Evolutionary conservation across 2,329 filamentous ascomycete genomes (phyloP).

Genomic region (Periconia sp.): DNA sequence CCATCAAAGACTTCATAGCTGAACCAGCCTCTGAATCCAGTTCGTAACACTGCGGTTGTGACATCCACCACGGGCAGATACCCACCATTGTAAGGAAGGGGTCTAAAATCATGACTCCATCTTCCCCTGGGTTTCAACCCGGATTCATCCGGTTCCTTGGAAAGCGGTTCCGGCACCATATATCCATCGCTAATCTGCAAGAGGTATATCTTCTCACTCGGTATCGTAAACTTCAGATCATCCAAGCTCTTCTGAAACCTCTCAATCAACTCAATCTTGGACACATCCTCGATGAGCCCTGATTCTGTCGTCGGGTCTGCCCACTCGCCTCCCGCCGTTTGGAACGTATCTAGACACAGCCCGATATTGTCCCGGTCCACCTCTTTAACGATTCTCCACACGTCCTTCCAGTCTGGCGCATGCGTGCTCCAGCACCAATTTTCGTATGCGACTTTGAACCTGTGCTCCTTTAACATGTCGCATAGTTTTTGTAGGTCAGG

Average conservation of each 20-base stretch:
- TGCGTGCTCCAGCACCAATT: conserved; percentile 82
- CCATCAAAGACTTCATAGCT: conserved; percentile 72
- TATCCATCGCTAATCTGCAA: conserved; percentile 78
- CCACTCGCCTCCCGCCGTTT: conserved; percentile 72
- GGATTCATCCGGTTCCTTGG: conserved; percentile 50
- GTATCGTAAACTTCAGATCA: conserved; percentile 60
- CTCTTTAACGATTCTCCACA: conserved; percentile 67
- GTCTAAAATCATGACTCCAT: conserved; percentile 73
- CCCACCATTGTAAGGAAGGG: conserved; percentile 69
- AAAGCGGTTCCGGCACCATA: conserved; percentile 59
- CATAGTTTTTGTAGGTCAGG: conserved; percentile 62
- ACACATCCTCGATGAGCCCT: conserved; percentile 57
- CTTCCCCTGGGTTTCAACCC: conserved; percentile 62
- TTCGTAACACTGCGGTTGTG: conserved; percentile 64
- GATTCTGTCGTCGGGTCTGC: conserved; percentile 68
- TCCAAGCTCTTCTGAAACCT: conserved; percentile 58
- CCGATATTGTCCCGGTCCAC: conserved; percentile 69
- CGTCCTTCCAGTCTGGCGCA: conserved; percentile 67
- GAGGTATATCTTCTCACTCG: conserved; percentile 71
- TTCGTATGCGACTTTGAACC: conserved; percentile 70
- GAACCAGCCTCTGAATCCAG: conserved; percentile 68
- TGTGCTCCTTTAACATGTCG: conserved; percentile 56
- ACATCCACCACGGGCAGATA: conserved; percentile 71
- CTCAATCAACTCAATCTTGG: conserved; percentile 50
- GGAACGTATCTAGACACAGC: conserved; percentile 77